Percentiles rank a stretch among this genome's conserved stretches.
Conservation (phyloP, 768 basidiomycete genomes). For the Leccinum uliginosum region DNA sequence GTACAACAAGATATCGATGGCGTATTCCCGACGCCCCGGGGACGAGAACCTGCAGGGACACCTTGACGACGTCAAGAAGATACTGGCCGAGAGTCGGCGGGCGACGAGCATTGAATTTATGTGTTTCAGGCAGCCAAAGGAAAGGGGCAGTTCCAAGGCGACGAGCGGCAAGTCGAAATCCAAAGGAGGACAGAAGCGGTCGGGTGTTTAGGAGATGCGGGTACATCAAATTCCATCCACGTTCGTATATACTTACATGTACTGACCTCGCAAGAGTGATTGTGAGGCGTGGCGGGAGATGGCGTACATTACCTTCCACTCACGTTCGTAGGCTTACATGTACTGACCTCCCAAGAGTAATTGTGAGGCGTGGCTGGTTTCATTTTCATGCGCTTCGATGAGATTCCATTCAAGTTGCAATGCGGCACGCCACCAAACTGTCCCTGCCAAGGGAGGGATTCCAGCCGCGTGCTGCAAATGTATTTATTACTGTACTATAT, state of each 20-base stretch:
- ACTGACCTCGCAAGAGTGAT: background rate
- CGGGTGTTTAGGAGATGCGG: background rate
- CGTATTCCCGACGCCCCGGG: slow-evolving; percentile 80
- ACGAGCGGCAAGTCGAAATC: slow-evolving; percentile 14
- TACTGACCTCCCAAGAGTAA: background rate
- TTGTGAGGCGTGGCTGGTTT: background rate
- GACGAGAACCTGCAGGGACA: slow-evolving; percentile 84
- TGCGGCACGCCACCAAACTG: background rate
- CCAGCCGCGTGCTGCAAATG: background rate
- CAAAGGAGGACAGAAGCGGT: slow-evolving; percentile 23
- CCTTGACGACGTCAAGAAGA: slow-evolving; percentile 89
- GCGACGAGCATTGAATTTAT: slow-evolving; percentile 94
- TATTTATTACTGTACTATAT: background rate
- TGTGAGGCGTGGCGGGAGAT: background rate
- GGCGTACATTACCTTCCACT: background rate
- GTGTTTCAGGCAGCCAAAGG: slow-evolving; percentile 80
- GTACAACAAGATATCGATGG: slow-evolving; percentile 92
- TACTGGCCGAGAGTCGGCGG: slow-evolving; percentile 78
- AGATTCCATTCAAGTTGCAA: background rate
- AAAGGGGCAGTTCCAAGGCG: slow-evolving; percentile 22
- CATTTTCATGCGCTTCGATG: background rate
- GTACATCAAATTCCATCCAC: background rate
- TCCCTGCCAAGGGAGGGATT: background rate
- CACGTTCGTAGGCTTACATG: background rate
- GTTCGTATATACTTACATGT: background rate